These are phyloP conservation scores for Lasiodiplodia sp. DNA, from an alignment of 2,329 filamentous ascomycete genomes.

Conservation along the genomic window DNA sequence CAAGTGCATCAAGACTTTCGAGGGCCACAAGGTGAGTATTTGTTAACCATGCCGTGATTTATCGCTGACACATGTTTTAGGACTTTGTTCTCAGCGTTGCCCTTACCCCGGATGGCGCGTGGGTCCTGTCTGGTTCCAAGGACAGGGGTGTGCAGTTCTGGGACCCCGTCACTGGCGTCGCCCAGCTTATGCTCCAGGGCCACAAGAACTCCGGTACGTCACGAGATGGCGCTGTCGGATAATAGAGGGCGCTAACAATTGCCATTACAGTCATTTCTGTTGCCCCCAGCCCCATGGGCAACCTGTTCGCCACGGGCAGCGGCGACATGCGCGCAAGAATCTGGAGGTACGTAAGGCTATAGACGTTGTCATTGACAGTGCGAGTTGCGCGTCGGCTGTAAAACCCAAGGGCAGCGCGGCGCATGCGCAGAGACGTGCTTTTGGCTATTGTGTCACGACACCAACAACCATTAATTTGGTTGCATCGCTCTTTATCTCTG, in stretches of 20 bases:
- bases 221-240: neutral
- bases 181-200: conserved; percentile 97
- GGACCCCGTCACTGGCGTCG: conserved; percentile 91
- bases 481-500: conserved; percentile 14
- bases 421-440: neutral
- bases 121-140: conserved; percentile 97
- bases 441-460: neutral
- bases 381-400: neutral
- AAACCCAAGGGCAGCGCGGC: neutral
- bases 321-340: conserved; percentile 98
- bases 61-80: conserved; percentile 51
- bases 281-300: conserved; percentile 86
- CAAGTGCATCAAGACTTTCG: conserved; percentile 95
- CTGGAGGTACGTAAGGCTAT: conserved; percentile 73
- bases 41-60: neutral
- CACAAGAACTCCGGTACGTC: conserved; percentile 88
- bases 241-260: conserved; percentile 9
- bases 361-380: neutral
- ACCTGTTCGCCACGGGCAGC: conserved; percentile 92
- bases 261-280: conserved; percentile 81
- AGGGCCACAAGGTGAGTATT: conserved; percentile 82
- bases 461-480: neutral
- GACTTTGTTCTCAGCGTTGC: conserved; percentile 98
- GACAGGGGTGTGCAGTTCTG: conserved; percentile 98
- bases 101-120: conserved; percentile 89